Base-by-base conservation (phyloP, 352 stramenopile species). In the Pythium chondricola region DNA sequence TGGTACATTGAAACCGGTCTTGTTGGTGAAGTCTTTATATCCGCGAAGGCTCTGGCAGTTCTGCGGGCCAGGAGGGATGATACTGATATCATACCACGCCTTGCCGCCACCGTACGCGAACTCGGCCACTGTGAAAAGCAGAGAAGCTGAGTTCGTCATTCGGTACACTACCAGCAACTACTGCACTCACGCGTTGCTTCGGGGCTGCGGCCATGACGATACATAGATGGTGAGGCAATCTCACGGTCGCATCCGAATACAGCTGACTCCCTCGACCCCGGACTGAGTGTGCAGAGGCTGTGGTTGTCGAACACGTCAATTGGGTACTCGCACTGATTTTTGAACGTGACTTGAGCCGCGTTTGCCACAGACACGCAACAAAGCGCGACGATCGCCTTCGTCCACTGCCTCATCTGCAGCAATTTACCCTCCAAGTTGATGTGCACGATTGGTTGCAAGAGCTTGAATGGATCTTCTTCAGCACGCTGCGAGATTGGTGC, bases 1-100 rank as follows among this genome's bases (percentile, higher is more conserved):
- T 4, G 62, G 58, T 4, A 65, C 54, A 17, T 71, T 71, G 39
- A 65, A 71, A 21, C 62, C 62, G 0, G 37, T 54, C n/a, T 50
- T 60, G 25, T 44, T 22, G 9, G 57, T 71, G 16, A 57, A 17
- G 3, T 42, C 21, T 11, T 52, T 24, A 48, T 58, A 71, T 18
- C 49, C 54, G 14, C 25, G 22, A 20, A 56, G 48, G 51, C 62
- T 67, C 1, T 7, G 39, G 46, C 62, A 71, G 44, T 62, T 56
- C n/a, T 48, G 21, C 8, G 62, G 54, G 11, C 57, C 48, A 14
- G 62, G 57, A 4, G 62, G 62, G 38, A 70, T 67, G 36, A 52
- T 58, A 31, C 62, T 70, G 33, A 70, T 64, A 39, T 70, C 62
- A 26, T 61, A 65, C 62, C 62, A 70, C 0, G 57, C 47, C 33